These are phyloP conservation scores for Gorgonomyces haynaldii DNA, from an alignment of 192 early-diverging fungal species.

Conservation along the genomic window DNA sequence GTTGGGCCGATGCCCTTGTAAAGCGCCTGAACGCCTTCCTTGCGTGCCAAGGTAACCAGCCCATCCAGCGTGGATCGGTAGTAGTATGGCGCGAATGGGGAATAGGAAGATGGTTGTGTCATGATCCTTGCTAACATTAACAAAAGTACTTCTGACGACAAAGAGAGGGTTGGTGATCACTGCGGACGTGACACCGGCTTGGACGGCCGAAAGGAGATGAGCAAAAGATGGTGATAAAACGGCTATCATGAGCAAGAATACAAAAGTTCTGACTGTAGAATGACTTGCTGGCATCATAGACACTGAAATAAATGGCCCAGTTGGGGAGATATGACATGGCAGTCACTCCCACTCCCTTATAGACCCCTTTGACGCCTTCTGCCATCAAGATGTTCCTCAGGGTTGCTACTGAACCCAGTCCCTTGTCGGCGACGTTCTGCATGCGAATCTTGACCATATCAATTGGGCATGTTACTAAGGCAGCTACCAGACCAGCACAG, in stretches of 20 bases:
- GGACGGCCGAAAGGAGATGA: constrained; percentile 66
- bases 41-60: constrained; percentile 56
- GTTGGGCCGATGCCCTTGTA: constrained; percentile 88
- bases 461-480: constrained; percentile 63
- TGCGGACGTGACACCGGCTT: constrained; percentile 67
- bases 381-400: constrained; percentile 56
- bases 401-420: constrained; percentile 23
- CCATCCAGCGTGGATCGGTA: constrained; percentile 78
- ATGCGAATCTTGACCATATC: constrained; percentile 91
- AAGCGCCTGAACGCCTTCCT: constrained; percentile 72
- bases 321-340: constrained; percentile 81
- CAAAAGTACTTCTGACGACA: constrained; percentile 65
- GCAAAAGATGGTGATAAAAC: neutral
- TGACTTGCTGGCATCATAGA: constrained; percentile 71
- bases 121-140: constrained; percentile 4
- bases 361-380: constrained; percentile 81
- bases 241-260: neutral
- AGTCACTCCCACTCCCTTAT: constrained; percentile 77
- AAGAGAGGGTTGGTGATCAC: constrained; percentile 78
- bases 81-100: constrained; percentile 50
- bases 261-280: neutral
- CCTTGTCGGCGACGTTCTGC: constrained; percentile 72
- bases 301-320: constrained; percentile 87
- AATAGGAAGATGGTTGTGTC: constrained; percentile 36
- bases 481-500: constrained; percentile 56